Evolutionary conservation across 495 filamentous ascomycete genomes (phyloP).

Genomic region (Neurospora hispaniola): DNA sequence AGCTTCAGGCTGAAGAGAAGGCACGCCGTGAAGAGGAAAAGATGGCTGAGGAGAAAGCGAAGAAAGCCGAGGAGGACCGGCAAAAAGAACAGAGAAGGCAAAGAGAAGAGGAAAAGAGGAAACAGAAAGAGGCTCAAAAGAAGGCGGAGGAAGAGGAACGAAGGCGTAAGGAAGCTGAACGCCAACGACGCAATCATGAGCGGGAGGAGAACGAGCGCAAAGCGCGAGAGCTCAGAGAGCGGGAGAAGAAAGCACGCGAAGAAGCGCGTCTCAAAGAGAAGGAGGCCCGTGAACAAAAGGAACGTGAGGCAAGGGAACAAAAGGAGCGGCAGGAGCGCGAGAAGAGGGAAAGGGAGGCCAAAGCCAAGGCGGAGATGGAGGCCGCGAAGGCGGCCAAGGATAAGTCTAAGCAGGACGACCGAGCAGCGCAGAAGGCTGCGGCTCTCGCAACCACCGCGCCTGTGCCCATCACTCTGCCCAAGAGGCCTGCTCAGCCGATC

Average conservation of each 20-base stretch:
- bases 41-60: conserved; percentile 77
- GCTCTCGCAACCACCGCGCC: conserved; percentile 24
- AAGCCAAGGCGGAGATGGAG: conserved; percentile 18
- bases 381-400: conserved; percentile 37
- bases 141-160: conserved; percentile 85
- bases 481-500: conserved; percentile 35
- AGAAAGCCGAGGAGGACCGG: conserved; percentile 64
- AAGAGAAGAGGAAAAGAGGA: conserved; percentile 81
- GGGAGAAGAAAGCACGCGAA: conserved; percentile 72
- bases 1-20: conserved; percentile 81
- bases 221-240: conserved; percentile 64
- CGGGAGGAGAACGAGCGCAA: conserved; percentile 81
- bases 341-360: conserved; percentile 37
- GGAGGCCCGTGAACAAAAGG: conserved; percentile 51
- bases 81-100: conserved; percentile 67
- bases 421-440: conserved; percentile 29
- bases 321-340: conserved; percentile 56
- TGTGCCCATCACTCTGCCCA: conserved; percentile 33
- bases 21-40: conserved; percentile 78
- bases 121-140: conserved; percentile 85
- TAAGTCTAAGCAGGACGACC: conserved; percentile 40
- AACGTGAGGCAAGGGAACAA: conserved; percentile 57
- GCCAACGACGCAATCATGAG: conserved; percentile 65
- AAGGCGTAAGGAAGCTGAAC: conserved; percentile 45
- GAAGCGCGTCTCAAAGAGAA: conserved; percentile 55